Evolutionary conservation across 345 rosid genomes (phyloP).

Genomic region (Acer campestre): DNA sequence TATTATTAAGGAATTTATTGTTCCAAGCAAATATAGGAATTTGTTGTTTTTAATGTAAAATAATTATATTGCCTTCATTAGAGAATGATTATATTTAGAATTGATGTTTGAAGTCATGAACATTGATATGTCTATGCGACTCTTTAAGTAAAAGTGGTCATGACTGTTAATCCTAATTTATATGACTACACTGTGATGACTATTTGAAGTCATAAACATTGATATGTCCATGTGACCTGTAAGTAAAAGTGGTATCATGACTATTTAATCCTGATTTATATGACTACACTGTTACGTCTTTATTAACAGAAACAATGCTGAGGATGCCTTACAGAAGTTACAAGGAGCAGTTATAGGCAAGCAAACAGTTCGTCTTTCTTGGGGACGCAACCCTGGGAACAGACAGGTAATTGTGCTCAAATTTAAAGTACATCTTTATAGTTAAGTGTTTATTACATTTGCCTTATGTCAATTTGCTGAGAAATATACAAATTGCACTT

Average conservation of each 20-base stretch:
- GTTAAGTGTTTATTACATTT: background rate
- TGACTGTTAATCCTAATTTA: background rate
- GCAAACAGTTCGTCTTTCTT: conserved; percentile 92
- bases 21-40: background rate
- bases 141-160: background rate
- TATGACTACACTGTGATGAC: conserved; percentile 2
- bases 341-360: conserved; percentile 83
- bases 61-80: background rate
- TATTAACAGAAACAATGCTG: conserved; percentile 75
- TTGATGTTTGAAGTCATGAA: background rate
- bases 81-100: background rate
- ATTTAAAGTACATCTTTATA: background rate
- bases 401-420: conserved; percentile 58
- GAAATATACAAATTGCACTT: background rate
- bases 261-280: background rate
- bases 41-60: background rate
- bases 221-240: background rate
- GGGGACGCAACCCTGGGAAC: conserved; percentile 89
- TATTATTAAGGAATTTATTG: background rate
- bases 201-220: background rate
- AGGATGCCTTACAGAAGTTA: conserved; percentile 75
- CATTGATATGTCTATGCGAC: background rate
- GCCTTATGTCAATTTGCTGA: background rate
- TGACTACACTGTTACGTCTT: conserved; percentile 5
- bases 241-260: background rate